Evolutionary conservation across 768 basidiomycete species (phyloP).

Genomic region (Pholiota molesta): DNA sequence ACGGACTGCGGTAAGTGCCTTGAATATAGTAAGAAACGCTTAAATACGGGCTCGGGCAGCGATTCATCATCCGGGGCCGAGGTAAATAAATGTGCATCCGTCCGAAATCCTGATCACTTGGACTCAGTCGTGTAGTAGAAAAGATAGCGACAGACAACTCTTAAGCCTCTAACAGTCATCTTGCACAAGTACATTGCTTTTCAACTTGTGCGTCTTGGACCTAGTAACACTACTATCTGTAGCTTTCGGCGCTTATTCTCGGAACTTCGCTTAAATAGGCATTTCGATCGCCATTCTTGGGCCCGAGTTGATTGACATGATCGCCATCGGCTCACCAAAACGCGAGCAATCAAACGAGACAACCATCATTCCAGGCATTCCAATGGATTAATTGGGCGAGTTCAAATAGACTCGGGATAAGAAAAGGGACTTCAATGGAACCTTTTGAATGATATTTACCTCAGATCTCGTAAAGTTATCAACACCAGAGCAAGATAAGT

Average conservation of each 20-base stretch:
- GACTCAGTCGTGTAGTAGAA: neutral
- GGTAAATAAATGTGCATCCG: neutral
- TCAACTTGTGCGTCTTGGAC: too few relatives aligned
- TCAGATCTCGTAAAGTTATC: too few relatives aligned
- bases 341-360: neutral
- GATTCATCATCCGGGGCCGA: neutral
- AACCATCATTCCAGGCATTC: neutral
- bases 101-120: neutral
- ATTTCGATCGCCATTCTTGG: neutral
- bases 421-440: too few relatives aligned
- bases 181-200: too few relatives aligned
- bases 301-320: neutral
- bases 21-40: neutral
- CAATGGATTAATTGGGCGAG: neutral
- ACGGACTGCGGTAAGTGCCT: constrained; percentile 1
- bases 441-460: too few relatives aligned
- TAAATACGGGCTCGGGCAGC: constrained; percentile 1
- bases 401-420: too few relatives aligned
- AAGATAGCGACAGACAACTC: neutral
- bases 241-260: neutral
- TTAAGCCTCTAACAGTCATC: neutral
- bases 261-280: neutral
- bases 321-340: neutral
- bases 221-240: too few relatives aligned
- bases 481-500: too few relatives aligned